Evolutionary conservation across 2,329 filamentous ascomycete species (phyloP), one percentile per base, ranked within the genome.

Genomic region (Penicillium sp.): DNA sequence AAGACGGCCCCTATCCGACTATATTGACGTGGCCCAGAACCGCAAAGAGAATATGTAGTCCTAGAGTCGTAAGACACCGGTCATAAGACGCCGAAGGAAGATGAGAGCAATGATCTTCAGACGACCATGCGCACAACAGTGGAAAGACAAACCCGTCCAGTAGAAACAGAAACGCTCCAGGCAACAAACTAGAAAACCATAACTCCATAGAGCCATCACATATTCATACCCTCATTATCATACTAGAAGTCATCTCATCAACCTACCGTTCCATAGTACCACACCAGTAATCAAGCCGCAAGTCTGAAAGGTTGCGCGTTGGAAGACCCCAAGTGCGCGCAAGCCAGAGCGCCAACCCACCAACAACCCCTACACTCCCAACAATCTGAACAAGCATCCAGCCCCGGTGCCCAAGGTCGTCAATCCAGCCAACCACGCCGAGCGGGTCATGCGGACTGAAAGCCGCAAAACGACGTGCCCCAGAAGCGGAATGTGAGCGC

Each of bases 321-420:
- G 68, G 66, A 41, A 75, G 54, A 0, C 75, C 74, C 72, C 73
- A 77, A 21, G 70, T 66, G 54, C 72, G 75, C 18, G 76, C 74
- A 48, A 87, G 68, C 83, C 84, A 89, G 46, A 89, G 78, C 23
- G 86, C 83, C 35, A 93, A 69, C 15, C 88, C 89, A 4, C 90
- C 88, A 3, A 95, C 70, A 29, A 94, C 76, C 0, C 91, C 86
- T 50, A 91, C 78, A 49, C 88, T 85, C 15, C 90, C 88, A 23
- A 92, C 72, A 6, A 95, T 77, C 68, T 92, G 88, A 37, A 95
- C 75, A 1, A 88, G 81, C 45, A 88, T 72, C 77, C 86, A 86
- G 0, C 89, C 83, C 44, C 81, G 82, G 42, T 81, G 80, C 62
- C 82, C 85, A 38, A 95, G 66, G 35, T 85, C 82, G 21, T 88